Evolutionary conservation across 176 grass and related monocot genomes (phyloP), one percentile per base, ranked within the genome.

Genomic region (Sorghum bicolor): DNA sequence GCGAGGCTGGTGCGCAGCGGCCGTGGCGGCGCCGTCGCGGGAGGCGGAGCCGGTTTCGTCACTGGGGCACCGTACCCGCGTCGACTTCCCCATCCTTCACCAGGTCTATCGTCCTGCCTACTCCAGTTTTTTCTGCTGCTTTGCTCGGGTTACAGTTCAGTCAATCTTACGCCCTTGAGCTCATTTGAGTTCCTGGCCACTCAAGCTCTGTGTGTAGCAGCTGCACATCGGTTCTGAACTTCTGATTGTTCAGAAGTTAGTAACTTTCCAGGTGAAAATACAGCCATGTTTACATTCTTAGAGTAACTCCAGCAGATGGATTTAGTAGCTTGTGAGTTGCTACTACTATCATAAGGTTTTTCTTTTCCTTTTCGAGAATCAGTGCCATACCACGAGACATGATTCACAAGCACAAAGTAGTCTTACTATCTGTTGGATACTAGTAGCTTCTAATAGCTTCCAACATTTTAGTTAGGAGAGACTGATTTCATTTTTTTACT

Each of bases 81-180:
- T 90, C 2, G 96, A 98, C 62, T 98, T 98, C 66, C 96, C 93
- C 20, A 95, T 98, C 85, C 96, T 98, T 24, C 72, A 94, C 72
- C 93, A 98, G 96, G 96, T 95, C 13, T 22, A 4, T 38, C 43
- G 8, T 28, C 19, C 32, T 34, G 6, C 31, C 40, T 38, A 22
- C 20, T 6, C n/a, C 48, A 47, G 0, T 36, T 34, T 1, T 17
- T 44, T 43, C 17, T 8, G 19, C 32, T 8, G 1, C 13, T 36
- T 43, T 38, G 43, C 9, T 45, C 5, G 28, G 40, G 40, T 66
- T 33, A 30, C 28, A 22, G 10, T n/a, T 66, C 40, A 31, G 1
- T 37, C 1, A n/a, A 9, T 48, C 7, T 5, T 66, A 10, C 26
- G 7, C 8, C 14, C 4, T 28, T 63, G 24, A 5, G 25, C 22